phyloP scores from a whole-genome alignment of 495 filamentous ascomycete species.

The Neurospora tetraspora region DNA sequence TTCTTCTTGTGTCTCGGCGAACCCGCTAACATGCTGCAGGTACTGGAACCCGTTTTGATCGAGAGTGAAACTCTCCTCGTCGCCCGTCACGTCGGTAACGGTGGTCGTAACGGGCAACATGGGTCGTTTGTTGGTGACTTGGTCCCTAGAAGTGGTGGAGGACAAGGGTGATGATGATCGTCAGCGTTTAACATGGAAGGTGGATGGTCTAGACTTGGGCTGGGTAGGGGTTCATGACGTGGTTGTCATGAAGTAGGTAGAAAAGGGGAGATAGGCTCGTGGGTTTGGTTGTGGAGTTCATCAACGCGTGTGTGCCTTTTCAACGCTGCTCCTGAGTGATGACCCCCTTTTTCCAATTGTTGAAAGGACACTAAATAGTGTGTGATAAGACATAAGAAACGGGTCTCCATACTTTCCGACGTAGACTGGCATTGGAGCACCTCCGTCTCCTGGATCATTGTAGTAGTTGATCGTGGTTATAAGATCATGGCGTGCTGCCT shows the following conservation, averaged over 20 bases:
- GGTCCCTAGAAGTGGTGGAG: neutral
- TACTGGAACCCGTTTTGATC: slow-evolving; percentile 32
- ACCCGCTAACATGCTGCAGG: slow-evolving; percentile 11
- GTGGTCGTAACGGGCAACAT: slow-evolving; percentile 26
- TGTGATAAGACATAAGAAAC: neutral
- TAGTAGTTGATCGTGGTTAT: slow-evolving; percentile 48
- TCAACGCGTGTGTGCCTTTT: neutral
- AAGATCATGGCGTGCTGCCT: slow-evolving; percentile 24
- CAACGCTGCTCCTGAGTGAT: neutral
- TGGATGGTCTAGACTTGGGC: neutral
- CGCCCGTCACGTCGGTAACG: slow-evolving; percentile 27
- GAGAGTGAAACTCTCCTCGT: slow-evolving; percentile 23
- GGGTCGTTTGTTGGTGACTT: slow-evolving; percentile 35
- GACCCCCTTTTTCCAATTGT: neutral
- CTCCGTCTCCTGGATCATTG: slow-evolving; percentile 48
- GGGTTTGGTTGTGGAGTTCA: neutral
- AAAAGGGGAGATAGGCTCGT: neutral
- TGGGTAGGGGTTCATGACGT: neutral
- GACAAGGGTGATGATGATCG: neutral
- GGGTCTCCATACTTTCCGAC: slow-evolving; percentile 26
- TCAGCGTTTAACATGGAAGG: neutral
- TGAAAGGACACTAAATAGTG: neutral
- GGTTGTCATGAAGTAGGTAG: neutral
- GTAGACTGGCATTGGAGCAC: slow-evolving; percentile 39
- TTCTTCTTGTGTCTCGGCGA: neutral